Base-by-base conservation (phyloP, 371 early-diverging fungal genomes). In the Mortierella sp. region DNA sequence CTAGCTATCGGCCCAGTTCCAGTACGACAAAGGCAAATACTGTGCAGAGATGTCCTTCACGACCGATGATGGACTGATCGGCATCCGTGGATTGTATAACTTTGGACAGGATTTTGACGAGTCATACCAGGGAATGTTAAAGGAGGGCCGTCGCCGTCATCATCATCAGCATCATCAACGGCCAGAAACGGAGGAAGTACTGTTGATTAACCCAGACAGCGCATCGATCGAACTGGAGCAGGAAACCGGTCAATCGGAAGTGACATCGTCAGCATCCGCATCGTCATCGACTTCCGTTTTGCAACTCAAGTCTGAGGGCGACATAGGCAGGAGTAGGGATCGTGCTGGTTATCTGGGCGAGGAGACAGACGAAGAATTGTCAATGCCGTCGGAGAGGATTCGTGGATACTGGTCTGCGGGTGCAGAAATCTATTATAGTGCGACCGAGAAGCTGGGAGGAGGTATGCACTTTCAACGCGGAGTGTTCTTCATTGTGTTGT, bases 361-460 rank as follows among this genome's bases (percentile, higher is more conserved):
- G 37, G 56, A 70, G 46, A n/a, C 53, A 17, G 8, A 50, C 19
- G 62, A 66, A 26, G 66, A 72, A 21, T 57, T 50, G 50, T 11
- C 46, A 2, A 19, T 41, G 28, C 55, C 64, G n/a, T 37, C 69
- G 14, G 76, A 69, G 23, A 44, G 76, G 15, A 60, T 60, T 24
- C 76, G 76, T 23, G 88, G 90, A 1, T 86, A 88, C 65, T 92
- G 92, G 92, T 88, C 92, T 0, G 75, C 83, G 15, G 95, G 95
- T 12, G 88, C 87, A 37, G 97, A 95, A 75, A 43, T 94, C 11
- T 95, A 94, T 70, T 95, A 91, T 68, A 93, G 94, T 8, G 89
- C 88, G 3, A 84, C 91, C 41, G 95, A 95, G 43, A 87, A 88
- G 65, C 94, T 93, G 65, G 97, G 95, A 51, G 97, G 97, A 72